Conservation (phyloP, 805 yeast species). For the Wickerhamomyces chambardii region DNA sequence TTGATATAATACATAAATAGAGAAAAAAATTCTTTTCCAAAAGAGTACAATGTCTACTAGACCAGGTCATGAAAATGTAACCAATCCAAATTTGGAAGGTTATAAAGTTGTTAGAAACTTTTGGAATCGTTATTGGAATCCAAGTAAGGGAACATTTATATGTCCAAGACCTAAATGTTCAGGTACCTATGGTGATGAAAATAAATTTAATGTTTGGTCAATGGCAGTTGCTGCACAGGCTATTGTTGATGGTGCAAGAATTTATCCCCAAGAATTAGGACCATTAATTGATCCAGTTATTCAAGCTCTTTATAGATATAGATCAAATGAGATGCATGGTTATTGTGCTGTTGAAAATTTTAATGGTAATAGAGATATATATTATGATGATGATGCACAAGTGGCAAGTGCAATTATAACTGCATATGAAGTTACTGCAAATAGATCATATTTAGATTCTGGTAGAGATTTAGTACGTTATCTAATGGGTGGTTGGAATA, state of each 20-base stretch:
- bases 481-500: slow-evolving; percentile 57
- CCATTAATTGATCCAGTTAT: slow-evolving; percentile 48
- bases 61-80: background rate
- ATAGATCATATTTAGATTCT: slow-evolving; percentile 39
- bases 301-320: slow-evolving; percentile 38
- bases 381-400: slow-evolving; percentile 73
- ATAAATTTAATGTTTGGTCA: slow-evolving; percentile 59
- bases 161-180: slow-evolving; percentile 18
- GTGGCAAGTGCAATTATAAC: slow-evolving; percentile 55
- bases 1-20: no score
- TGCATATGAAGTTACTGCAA: slow-evolving; percentile 60
- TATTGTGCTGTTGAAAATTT: slow-evolving; percentile 58
- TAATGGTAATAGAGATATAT: slow-evolving; percentile 53
- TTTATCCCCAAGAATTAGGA: slow-evolving; percentile 37
- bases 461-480: slow-evolving; percentile 52
- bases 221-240: slow-evolving; percentile 60
- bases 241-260: slow-evolving; percentile 50
- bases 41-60: no score
- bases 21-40: no score
- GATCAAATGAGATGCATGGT: slow-evolving; percentile 40
- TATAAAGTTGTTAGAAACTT: slow-evolving; percentile 11
- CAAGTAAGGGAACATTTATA: slow-evolving; percentile 12
- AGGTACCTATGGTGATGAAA: slow-evolving; percentile 42
- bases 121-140: slow-evolving; percentile 17
- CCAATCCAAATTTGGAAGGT: slow-evolving; percentile 17